Percentiles rank a stretch among this genome's conserved stretches.
Conservation (phyloP, 2,329 filamentous ascomycete genomes). For the Tolypocladium cylindrosporum region DNA sequence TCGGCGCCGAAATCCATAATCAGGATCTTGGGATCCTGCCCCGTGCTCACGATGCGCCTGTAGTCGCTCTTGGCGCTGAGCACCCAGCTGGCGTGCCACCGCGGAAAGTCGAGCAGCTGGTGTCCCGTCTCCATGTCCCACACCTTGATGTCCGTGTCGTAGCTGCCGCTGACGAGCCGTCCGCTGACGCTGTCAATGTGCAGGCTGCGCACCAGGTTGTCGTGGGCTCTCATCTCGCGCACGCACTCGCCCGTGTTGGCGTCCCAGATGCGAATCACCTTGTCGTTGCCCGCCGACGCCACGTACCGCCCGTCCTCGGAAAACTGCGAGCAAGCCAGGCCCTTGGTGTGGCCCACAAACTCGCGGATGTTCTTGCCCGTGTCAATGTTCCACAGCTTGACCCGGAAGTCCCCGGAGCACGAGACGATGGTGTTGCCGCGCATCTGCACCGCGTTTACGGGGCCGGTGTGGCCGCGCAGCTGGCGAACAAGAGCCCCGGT, state of each 20-base stretch:
- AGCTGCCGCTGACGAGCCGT: slow-evolving; percentile 82
- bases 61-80: slow-evolving; percentile 94
- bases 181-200: slow-evolving; percentile 84
- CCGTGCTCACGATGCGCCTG: slow-evolving; percentile 84
- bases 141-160: slow-evolving; percentile 92
- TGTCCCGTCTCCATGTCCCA: slow-evolving; percentile 77
- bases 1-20: slow-evolving; percentile 82
- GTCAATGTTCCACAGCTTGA: slow-evolving; percentile 92
- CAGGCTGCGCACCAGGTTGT: slow-evolving; percentile 76
- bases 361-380: slow-evolving; percentile 83
- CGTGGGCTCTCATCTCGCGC: slow-evolving; percentile 71
- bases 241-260: slow-evolving; percentile 80
- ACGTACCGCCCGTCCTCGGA: slow-evolving; percentile 91
- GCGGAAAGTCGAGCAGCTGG: slow-evolving; percentile 74
- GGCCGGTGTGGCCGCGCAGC: slow-evolving; percentile 76
- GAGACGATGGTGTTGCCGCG: slow-evolving; percentile 87
- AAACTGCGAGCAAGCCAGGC: slow-evolving; percentile 91
- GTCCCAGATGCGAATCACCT: slow-evolving; percentile 93
- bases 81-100: slow-evolving; percentile 96
- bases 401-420: slow-evolving; percentile 84
- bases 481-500: slow-evolving; percentile 69
- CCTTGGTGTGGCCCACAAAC: slow-evolving; percentile 82
- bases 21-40: slow-evolving; percentile 84
- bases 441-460: slow-evolving; percentile 93
- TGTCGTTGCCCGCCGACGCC: slow-evolving; percentile 89